Conservation (phyloP, 2,329 filamentous ascomycete species). For the Teratosphaeriaceae sp. region DNA sequence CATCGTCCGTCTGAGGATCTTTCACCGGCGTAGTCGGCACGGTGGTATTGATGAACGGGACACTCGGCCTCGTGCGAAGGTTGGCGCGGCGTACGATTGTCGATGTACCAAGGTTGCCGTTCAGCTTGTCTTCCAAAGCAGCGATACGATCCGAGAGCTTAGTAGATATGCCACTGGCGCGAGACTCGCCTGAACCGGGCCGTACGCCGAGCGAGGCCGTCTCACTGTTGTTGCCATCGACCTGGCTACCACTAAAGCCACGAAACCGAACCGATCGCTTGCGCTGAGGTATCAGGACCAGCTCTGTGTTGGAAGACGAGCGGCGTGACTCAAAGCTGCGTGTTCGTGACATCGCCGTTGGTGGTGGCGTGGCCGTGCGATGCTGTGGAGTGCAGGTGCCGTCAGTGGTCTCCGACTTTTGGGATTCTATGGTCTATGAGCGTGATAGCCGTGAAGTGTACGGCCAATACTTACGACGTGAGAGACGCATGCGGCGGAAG, state of each 20-base stretch:
- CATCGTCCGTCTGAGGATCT: slow-evolving; percentile 11
- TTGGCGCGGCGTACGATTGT: slow-evolving; percentile 24
- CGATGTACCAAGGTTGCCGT: slow-evolving; percentile 12
- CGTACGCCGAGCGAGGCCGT: background rate
- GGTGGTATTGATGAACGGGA: slow-evolving; percentile 19
- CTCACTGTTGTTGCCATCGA: slow-evolving; percentile 16
- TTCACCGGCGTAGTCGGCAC: slow-evolving; percentile 5
- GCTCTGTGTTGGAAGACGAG: slow-evolving; percentile 12
- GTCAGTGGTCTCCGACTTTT: slow-evolving; percentile 10
- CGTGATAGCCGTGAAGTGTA: background rate
- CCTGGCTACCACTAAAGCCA: slow-evolving; percentile 10
- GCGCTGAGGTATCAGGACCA: slow-evolving; percentile 9
- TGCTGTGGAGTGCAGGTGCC: slow-evolving; percentile 15
- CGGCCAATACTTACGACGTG: slow-evolving; percentile 6
- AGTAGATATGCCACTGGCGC: slow-evolving; percentile 7
- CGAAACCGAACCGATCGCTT: slow-evolving; percentile 23
- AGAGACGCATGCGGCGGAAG: slow-evolving; percentile 7
- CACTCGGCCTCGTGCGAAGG: slow-evolving; percentile 15
- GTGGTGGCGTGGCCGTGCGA: slow-evolving; percentile 15
- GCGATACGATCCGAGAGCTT: slow-evolving; percentile 13
- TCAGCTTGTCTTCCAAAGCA: slow-evolving; percentile 18
- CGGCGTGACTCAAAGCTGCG: slow-evolving; percentile 3
- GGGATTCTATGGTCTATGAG: background rate
- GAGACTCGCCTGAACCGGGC: slow-evolving; percentile 8
- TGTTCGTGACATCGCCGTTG: slow-evolving; percentile 12